Conservation (phyloP, 1,139 yeast species). For the Candida glucosophila region DNA sequence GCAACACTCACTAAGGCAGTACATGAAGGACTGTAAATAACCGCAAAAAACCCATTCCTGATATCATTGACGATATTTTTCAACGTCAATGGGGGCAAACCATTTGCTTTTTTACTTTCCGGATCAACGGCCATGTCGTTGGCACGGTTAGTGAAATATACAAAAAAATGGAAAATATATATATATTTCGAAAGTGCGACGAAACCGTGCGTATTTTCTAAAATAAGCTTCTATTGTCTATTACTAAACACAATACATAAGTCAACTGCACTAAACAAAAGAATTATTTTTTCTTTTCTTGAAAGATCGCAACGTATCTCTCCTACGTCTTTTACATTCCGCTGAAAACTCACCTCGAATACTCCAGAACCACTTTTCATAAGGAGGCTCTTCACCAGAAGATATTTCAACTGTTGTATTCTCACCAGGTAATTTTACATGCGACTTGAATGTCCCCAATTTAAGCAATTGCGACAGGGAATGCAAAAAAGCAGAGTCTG, state of each 20-base stretch:
- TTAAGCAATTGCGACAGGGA: conserved; percentile 76
- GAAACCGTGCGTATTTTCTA: not conserved
- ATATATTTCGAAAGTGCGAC: not conserved
- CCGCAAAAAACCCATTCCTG: conserved; percentile 27
- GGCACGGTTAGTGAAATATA: no score
- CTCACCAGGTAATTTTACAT: conserved; percentile 30
- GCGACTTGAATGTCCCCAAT: conserved; percentile 27
- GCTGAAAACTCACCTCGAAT: conserved; percentile 74
- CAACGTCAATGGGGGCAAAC: conserved; percentile 40
- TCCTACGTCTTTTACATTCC: conserved; percentile 63
- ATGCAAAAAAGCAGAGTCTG: conserved; percentile 74
- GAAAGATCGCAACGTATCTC: conserved; percentile 61
- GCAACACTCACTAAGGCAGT: conserved; percentile 40
- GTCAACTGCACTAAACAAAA: conserved; percentile 2
- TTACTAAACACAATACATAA: not conserved
- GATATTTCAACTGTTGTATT: conserved; percentile 8
- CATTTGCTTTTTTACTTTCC: no score
- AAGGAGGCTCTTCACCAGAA: conserved; percentile 28
- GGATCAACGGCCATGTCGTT: not conserved
- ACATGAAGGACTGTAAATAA: conserved; percentile 40
- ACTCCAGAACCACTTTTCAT: conserved; percentile 78
- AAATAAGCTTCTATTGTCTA: no score
- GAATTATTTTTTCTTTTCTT: conserved; percentile 28
- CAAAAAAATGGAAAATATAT: no score
- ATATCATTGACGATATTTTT: conserved; percentile 40